phyloP scores from a whole-genome alignment of 805 yeast species.

The Millerozyma miso region DNA sequence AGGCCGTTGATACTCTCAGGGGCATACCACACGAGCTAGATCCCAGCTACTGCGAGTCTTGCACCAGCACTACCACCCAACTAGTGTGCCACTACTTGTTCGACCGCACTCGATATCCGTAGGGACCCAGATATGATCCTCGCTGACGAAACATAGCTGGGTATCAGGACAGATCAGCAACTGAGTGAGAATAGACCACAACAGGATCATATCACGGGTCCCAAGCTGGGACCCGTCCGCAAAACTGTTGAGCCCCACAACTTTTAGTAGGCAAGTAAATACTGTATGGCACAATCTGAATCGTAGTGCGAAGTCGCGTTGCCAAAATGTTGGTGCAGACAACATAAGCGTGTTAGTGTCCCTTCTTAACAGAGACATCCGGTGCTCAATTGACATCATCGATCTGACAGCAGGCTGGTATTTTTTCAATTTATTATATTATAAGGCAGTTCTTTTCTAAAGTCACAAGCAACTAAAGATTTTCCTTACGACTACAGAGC shows the following conservation, averaged over 20 bases:
- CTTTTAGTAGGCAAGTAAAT: not conserved
- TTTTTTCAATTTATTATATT: no score
- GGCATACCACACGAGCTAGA: no score
- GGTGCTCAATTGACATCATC: not conserved
- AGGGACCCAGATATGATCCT: no score
- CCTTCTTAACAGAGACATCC: not conserved
- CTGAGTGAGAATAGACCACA: not conserved
- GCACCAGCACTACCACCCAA: no score
- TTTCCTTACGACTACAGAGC: not conserved
- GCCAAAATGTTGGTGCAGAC: not conserved
- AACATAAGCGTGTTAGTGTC: not conserved
- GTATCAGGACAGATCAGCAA: no score
- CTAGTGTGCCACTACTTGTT: no score
- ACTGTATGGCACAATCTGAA: not conserved
- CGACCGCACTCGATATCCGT: no score
- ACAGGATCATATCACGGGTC: not conserved
- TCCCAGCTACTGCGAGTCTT: no score
- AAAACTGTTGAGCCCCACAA: not conserved
- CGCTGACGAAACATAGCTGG: no score
- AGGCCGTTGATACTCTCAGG: no score
- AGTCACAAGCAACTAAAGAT: not conserved
- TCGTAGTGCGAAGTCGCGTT: not conserved
- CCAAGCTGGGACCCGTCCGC: no score
- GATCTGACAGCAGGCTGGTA: not conserved
- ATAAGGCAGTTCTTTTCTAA: not conserved